A percentile compares a stretch with the other conserved stretches of the same genome.
phyloP scores from a whole-genome alignment of 2,329 filamentous ascomycete species.

The Graphiopsis chlorocephala region DNA sequence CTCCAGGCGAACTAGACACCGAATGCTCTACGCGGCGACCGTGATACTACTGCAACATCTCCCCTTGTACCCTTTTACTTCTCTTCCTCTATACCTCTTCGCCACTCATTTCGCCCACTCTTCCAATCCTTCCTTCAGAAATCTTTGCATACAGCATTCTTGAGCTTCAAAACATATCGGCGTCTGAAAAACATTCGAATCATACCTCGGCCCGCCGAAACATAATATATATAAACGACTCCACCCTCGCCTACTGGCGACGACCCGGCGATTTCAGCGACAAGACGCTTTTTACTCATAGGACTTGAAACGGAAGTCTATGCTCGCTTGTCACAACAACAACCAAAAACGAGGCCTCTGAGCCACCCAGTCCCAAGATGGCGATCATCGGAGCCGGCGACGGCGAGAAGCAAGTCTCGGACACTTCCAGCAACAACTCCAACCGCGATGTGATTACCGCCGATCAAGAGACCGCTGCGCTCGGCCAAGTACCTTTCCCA shows the following conservation, averaged over 20 bases:
- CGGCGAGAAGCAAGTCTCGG: slow-evolving; percentile 25
- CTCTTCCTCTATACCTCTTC: neutral
- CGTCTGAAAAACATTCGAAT: neutral
- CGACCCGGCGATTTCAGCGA: neutral
- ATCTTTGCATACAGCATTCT: neutral
- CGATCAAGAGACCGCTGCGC: slow-evolving; percentile 30
- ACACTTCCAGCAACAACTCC: slow-evolving; percentile 25
- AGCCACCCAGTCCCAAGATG: slow-evolving; percentile 6
- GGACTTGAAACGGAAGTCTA: neutral
- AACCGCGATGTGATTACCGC: slow-evolving; percentile 24
- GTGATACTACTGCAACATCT: neutral
- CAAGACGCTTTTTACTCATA: neutral
- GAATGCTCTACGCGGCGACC: neutral
- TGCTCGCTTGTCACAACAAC: neutral
- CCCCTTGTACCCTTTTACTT: neutral
- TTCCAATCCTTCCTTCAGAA: neutral
- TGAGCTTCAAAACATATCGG: neutral
- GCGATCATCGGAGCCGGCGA: neutral
- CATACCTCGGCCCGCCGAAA: neutral
- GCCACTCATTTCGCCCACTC: neutral
- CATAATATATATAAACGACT: neutral
- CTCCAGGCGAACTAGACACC: slow-evolving; percentile 2
- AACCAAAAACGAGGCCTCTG: neutral
- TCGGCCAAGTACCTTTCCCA: slow-evolving; percentile 33
- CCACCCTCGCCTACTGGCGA: neutral